phyloP scores from a whole-genome alignment of 116 monocot genomes.

The Dioscorea cayenensis region DNA sequence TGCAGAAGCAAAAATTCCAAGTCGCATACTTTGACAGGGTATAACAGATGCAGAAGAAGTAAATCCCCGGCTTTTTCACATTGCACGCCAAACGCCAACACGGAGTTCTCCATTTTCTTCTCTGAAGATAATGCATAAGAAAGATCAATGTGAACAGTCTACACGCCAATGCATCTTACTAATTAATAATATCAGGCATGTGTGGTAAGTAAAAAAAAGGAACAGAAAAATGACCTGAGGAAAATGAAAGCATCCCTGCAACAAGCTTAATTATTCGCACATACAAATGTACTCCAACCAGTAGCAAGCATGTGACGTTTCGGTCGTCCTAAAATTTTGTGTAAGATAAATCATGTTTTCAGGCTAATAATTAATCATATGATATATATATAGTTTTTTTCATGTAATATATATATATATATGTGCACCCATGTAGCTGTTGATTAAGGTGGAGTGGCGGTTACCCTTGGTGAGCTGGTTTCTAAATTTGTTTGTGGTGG shows the following conservation, averaged over 20 bases:
- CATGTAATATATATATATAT: too few relatives aligned
- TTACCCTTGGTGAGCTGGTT: too few relatives aligned
- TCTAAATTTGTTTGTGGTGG: too few relatives aligned
- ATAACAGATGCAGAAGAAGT: constrained; percentile 40
- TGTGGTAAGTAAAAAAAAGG: neutral
- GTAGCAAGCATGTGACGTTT: constrained; percentile 38
- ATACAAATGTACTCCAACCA: constrained; percentile 44
- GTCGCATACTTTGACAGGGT: constrained; percentile 46
- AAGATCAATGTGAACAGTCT: neutral
- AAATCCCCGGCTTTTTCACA: constrained; percentile 28
- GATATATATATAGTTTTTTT: too few relatives aligned
- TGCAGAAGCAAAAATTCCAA: constrained; percentile 41
- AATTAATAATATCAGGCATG: neutral
- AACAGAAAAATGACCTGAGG: constrained; percentile 18
- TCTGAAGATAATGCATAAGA: constrained; percentile 7
- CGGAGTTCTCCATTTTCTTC: constrained; percentile 35
- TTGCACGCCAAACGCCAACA: constrained; percentile 35
- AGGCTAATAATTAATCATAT: neutral
- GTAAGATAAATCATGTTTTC: neutral
- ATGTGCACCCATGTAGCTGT: too few relatives aligned
- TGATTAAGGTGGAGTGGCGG: too few relatives aligned
- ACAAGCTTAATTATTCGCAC: constrained; percentile 30
- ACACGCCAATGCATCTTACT: neutral
- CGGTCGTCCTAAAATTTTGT: constrained; percentile 29
- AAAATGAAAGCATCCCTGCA: constrained; percentile 50